Base-by-base conservation (phyloP, 2,329 filamentous ascomycete species). In the Xenoacremonium recifei region DNA sequence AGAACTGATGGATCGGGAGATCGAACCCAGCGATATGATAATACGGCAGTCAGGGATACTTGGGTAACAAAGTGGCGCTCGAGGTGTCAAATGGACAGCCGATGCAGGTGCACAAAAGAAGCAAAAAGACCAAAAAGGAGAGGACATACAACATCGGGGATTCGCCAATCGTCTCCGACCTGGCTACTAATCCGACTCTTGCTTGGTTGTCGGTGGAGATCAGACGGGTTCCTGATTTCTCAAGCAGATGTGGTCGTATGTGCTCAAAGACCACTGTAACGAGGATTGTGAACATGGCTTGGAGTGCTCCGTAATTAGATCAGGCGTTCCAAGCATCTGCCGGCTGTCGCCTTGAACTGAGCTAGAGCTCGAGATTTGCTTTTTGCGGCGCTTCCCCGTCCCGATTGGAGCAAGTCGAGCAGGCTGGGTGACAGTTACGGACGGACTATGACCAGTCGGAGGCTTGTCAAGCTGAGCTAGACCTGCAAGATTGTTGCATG, bases 331-430 rank as follows among this genome's bases (percentile, higher is more conserved):
- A 39, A 36, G n/a, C n/a, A n/a, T n/a, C n/a, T n/a, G n/a, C n/a
- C n/a, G n/a, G n/a, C n/a, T n/a, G n/a, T n/a, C n/a, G n/a, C 13
- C 23, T 27, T 27, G 23, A 27, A 27, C 29, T 31, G 29, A 31
- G n/a, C 29, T 31, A 31, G 17, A 6, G 29, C n/a, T 10, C 12
- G 29, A 31, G 44, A 42, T 37, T 54, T 57, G 43, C 44, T 55
- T 57, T 55, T 53, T 57, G 40, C 46, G 52, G 54, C 54, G 52
- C 42, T n/a, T n/a, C 44, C 40, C 52, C 54, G 45, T 52, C 50
- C 44, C 47, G 41, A 56, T 50, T 46, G 44, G 55, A 53, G 44
- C 49, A 47, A 56, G 39, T 45, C 18, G 29, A 42, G 35, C 21
- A 43, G 21, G 34, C 44, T 35, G 39, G 48, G 27, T 42, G 44